These are phyloP conservation scores for Monilinia fructigena DNA, from an alignment of 2,329 filamentous ascomycete genomes.

Conservation along the genomic window DNA sequence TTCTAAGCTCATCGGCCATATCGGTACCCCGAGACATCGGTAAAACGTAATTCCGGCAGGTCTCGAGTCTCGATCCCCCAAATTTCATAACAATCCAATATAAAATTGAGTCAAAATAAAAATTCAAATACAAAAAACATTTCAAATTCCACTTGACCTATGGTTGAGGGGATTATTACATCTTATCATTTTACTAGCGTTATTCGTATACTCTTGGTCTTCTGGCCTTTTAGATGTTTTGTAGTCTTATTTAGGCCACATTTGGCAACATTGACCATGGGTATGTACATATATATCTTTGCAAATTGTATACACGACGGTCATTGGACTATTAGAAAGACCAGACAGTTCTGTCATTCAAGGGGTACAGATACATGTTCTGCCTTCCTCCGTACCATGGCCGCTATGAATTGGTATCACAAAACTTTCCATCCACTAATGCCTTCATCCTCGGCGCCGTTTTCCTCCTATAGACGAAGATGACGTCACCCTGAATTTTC, in stretches of 20 bases:
- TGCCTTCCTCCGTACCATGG: background rate
- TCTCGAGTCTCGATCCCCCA: background rate
- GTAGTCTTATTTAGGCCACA: slow-evolving; percentile 1
- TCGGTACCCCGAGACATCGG: slow-evolving; percentile 18
- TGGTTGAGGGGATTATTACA: background rate
- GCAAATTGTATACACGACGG: background rate
- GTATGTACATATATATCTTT: background rate
- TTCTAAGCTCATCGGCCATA: slow-evolving; percentile 23
- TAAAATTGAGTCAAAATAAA: background rate
- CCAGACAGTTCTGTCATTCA: background rate
- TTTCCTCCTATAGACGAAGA: background rate
- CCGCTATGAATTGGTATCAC: slow-evolving; percentile 15
- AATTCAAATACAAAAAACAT: background rate
- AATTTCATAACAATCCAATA: background rate
- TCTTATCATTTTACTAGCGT: background rate
- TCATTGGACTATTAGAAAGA: background rate
- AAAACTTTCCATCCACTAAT: slow-evolving; percentile 9
- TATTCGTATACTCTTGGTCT: background rate
- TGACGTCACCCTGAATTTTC: slow-evolving; percentile 8
- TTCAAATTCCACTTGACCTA: background rate
- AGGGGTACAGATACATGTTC: slow-evolving; percentile 18
- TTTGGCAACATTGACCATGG: background rate
- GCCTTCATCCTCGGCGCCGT: slow-evolving; percentile 15
- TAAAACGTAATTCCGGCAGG: slow-evolving; percentile 13
- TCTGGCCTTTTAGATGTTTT: background rate